Percentiles rank a stretch among this genome's conserved stretches.
These are phyloP conservation scores for Jamesozyma spencerorum DNA, from an alignment of 805 yeast genomes.

Conservation along the genomic window DNA sequence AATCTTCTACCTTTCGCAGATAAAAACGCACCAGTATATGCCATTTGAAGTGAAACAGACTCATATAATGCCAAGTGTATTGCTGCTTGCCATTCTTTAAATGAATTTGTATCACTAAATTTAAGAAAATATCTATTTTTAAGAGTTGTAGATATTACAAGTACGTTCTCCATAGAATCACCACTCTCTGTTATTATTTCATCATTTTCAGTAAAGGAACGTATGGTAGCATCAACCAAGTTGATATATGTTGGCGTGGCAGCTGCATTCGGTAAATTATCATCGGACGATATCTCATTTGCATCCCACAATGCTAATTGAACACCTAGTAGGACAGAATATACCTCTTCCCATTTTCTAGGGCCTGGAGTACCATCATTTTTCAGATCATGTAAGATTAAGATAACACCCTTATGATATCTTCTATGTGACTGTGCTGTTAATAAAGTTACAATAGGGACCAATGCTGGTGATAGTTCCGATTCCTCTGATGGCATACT, in stretches of 20 bases:
- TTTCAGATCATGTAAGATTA: conserved; percentile 62
- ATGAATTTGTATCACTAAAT: conserved; percentile 56
- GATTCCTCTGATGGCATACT: conserved; percentile 3
- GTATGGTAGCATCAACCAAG: conserved; percentile 80
- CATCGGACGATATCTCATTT: conserved; percentile 39
- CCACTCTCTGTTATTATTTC: conserved; percentile 42
- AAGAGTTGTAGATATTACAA: conserved; percentile 85
- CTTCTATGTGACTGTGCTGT: conserved; percentile 69
- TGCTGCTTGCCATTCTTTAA: conserved; percentile 73
- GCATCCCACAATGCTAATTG: conserved; percentile 92
- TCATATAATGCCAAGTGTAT: conserved; percentile 74
- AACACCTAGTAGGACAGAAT: conserved; percentile 81
- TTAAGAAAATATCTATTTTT: conserved; percentile 81
- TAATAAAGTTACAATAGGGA: conserved; percentile 64
- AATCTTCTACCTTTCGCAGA: conserved; percentile 80
- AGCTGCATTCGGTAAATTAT: conserved; percentile 39
- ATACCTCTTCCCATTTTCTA: conserved; percentile 84
- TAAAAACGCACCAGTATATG: conserved; percentile 88
- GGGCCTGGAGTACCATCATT: conserved; percentile 82
- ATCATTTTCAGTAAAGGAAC: conserved; percentile 59
- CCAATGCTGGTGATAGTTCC: conserved; percentile 33
- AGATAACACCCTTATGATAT: conserved; percentile 65
- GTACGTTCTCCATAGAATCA: conserved; percentile 49
- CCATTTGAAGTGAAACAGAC: conserved; percentile 76
- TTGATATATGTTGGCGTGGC: conserved; percentile 80